A percentile compares a stretch with the other conserved stretches of the same genome.
Conservation (phyloP, 2,329 filamentous ascomycete genomes). For the Neoscytalidium dimidiatum region DNA sequence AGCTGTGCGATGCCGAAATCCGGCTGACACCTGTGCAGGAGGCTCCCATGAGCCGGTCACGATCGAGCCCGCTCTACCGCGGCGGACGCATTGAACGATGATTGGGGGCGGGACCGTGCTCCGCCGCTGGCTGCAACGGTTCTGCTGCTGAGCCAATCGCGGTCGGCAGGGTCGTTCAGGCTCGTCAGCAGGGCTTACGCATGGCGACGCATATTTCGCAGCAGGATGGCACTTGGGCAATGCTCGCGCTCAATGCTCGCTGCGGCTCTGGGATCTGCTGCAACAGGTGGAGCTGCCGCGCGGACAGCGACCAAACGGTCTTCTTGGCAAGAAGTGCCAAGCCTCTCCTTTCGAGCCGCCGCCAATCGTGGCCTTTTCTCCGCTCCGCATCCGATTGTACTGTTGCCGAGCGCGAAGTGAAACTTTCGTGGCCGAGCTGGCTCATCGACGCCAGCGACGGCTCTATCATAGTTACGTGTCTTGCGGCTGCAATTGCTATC, state of each 20-base stretch:
- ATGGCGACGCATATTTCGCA: background rate
- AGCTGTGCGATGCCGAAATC: background rate
- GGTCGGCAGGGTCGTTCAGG: background rate
- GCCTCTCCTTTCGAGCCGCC: background rate
- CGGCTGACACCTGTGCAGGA: background rate
- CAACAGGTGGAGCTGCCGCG: conserved; percentile 4
- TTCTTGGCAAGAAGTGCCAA: background rate
- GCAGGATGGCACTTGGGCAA: background rate
- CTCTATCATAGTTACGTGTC: background rate
- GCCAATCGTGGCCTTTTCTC: background rate
- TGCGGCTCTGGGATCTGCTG: conserved; percentile 6
- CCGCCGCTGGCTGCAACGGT: too few relatives aligned
- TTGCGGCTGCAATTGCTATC: background rate
- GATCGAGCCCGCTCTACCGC: background rate
- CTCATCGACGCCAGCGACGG: background rate
- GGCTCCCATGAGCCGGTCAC: background rate
- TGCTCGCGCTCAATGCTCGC: background rate
- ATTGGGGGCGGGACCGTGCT: background rate
- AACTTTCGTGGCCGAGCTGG: conserved; percentile 2
- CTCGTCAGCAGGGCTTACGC: conserved; percentile 11
- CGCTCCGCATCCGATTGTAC: background rate
- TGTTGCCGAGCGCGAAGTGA: background rate
- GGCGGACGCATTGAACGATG: background rate
- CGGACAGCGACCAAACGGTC: background rate
- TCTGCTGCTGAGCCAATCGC: background rate